phyloP scores from a whole-genome alignment of 768 basidiomycete species.

The Pleurotus ostreatus region DNA sequence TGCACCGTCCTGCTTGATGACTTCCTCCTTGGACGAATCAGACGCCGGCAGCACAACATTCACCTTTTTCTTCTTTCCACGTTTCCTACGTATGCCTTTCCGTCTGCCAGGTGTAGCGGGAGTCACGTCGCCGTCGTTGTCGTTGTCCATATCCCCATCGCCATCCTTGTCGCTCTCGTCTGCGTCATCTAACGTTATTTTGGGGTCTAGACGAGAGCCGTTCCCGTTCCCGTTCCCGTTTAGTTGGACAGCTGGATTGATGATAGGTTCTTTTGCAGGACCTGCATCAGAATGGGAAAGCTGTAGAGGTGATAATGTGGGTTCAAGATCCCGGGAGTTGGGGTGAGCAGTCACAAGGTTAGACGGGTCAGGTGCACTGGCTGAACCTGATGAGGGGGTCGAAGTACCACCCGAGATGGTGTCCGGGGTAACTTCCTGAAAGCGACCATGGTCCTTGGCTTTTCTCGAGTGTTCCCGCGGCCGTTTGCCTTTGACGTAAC shows the following conservation, averaged over 20 bases:
- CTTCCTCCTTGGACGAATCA: conserved; percentile 41
- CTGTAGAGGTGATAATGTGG: neutral
- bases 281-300: neutral
- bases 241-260: neutral
- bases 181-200: conserved; percentile 26
- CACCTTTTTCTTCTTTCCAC: conserved; percentile 51
- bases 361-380: neutral
- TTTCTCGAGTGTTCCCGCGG: neutral
- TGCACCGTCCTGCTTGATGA: conserved; percentile 26
- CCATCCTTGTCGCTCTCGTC: conserved; percentile 63
- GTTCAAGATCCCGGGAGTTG: neutral
- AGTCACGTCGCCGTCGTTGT: conserved; percentile 25
- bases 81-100: conserved; percentile 44
- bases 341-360: neutral
- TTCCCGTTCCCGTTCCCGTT: neutral
- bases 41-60: conserved; percentile 21
- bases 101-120: conserved; percentile 43
- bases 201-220: neutral
- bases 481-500: neutral
- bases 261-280: neutral
- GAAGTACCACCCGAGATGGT: neutral
- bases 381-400: neutral
- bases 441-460: neutral
- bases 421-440: neutral
- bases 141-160: conserved; percentile 22